Evolutionary conservation across 768 basidiomycete species (phyloP).

Genomic region (Agrocybe pediades): DNA sequence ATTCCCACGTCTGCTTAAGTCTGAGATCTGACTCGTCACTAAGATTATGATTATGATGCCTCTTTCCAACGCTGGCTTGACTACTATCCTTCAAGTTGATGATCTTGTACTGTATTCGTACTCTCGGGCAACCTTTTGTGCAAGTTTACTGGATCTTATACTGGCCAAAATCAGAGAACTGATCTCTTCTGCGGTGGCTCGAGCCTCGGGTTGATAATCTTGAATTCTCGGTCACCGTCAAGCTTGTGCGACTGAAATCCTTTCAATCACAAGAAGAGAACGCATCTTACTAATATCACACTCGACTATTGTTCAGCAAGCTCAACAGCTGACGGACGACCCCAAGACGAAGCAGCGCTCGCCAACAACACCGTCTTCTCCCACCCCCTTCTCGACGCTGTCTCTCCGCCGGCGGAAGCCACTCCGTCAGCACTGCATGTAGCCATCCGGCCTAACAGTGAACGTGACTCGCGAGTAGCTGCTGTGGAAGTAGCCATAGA

Average conservation of each 20-base stretch:
- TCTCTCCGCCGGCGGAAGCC: slow-evolving; percentile 61
- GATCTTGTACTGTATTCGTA: too few species aligned
- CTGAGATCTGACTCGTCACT: too few species aligned
- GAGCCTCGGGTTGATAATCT: too few species aligned
- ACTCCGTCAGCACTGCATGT: slow-evolving; percentile 57
- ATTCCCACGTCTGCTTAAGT: too few species aligned
- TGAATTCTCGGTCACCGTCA: slow-evolving; percentile 66
- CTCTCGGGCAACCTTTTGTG: too few species aligned
- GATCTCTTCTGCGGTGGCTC: too few species aligned
- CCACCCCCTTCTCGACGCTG: slow-evolving; percentile 70
- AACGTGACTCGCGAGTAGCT: slow-evolving; percentile 56
- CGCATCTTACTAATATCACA: slow-evolving; percentile 54
- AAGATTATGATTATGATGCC: too few species aligned
- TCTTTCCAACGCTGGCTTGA: too few species aligned
- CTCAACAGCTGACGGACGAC: slow-evolving; percentile 51
- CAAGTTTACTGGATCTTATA: too few species aligned
- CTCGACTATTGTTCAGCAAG: slow-evolving; percentile 43
- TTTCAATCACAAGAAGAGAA: background rate
- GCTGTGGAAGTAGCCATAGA: slow-evolving; percentile 47
- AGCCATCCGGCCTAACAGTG: slow-evolving; percentile 47
- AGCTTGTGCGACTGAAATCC: background rate
- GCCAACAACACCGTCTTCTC: slow-evolving; percentile 55
- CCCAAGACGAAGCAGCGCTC: slow-evolving; percentile 52
- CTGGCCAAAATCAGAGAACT: too few species aligned
- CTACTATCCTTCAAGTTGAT: too few species aligned